Evolutionary conservation across 768 basidiomycete genomes (phyloP).

Genomic region (Naganishia vaughanmartiniae): DNA sequence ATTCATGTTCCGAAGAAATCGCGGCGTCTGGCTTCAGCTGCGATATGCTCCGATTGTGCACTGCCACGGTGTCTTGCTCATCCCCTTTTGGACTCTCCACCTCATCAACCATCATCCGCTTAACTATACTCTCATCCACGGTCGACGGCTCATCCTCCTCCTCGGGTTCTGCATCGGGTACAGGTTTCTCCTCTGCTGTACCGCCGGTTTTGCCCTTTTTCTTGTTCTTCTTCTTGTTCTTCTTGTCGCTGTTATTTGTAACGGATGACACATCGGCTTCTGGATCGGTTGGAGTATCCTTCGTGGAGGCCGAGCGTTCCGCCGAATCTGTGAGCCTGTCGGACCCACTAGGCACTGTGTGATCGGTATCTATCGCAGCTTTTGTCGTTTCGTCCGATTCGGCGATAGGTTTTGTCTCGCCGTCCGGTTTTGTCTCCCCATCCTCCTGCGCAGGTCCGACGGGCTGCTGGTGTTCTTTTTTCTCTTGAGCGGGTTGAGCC

Average conservation of each 20-base stretch:
- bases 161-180: neutral
- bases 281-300: neutral
- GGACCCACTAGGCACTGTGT: neutral
- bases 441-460: neutral
- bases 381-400: neutral
- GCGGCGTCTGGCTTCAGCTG: neutral
- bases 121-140: slow-evolving; percentile 3
- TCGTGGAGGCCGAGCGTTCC: neutral
- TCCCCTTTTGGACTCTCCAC: neutral
- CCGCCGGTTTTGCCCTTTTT: slow-evolving; percentile 28
- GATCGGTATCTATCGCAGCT: neutral
- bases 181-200: neutral
- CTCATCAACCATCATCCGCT: slow-evolving; percentile 5
- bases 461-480: neutral
- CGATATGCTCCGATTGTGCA: neutral
- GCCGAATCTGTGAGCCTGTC: neutral
- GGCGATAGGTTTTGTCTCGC: neutral
- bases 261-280: slow-evolving; percentile 13
- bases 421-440: neutral
- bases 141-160: slow-evolving; percentile 26
- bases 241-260: slow-evolving; percentile 18
- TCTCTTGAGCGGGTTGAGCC: neutral
- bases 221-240: slow-evolving; percentile 28
- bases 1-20: neutral
- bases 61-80: slow-evolving; percentile 2